Evolutionary conservation across 2,329 filamentous ascomycete genomes (phyloP).

Genomic region (Colletotrichum phormii): DNA sequence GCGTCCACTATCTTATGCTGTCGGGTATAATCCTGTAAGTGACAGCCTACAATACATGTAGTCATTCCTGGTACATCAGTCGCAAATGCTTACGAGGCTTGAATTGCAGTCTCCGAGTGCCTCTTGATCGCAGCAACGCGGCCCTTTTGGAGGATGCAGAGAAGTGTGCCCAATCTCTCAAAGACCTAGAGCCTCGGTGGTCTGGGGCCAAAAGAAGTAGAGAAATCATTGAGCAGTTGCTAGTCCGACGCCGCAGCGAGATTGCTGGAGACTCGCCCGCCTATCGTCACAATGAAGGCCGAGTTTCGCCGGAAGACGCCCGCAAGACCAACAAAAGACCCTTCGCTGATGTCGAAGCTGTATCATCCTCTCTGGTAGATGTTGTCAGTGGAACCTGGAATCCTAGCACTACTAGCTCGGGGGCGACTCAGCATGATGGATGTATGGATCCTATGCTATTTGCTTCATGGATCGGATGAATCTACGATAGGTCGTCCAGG

Average conservation of each 20-base stretch:
- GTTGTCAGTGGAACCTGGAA: background rate
- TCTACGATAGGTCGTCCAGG: too few relatives aligned
- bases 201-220: slow-evolving; percentile 40
- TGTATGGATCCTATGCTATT: background rate
- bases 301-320: background rate
- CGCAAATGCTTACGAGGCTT: background rate
- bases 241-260: slow-evolving; percentile 26
- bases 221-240: slow-evolving; percentile 42
- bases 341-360: background rate
- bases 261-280: background rate
- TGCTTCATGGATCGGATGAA: background rate
- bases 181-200: slow-evolving; percentile 42
- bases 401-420: background rate
- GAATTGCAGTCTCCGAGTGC: background rate
- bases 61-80: background rate
- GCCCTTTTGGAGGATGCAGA: slow-evolving; percentile 35
- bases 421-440: background rate
- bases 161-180: slow-evolving; percentile 40
- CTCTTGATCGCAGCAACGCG: background rate
- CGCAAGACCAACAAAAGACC: background rate
- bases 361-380: background rate
- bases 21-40: slow-evolving; percentile 43
- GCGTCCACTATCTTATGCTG: slow-evolving; percentile 42
- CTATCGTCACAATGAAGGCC: background rate
- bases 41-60: background rate